A percentile compares a stretch with the other conserved stretches of the same genome.
These are phyloP conservation scores for Trichoderma koningii DNA, from an alignment of 2,329 filamentous ascomycete species.

Conservation along the genomic window DNA sequence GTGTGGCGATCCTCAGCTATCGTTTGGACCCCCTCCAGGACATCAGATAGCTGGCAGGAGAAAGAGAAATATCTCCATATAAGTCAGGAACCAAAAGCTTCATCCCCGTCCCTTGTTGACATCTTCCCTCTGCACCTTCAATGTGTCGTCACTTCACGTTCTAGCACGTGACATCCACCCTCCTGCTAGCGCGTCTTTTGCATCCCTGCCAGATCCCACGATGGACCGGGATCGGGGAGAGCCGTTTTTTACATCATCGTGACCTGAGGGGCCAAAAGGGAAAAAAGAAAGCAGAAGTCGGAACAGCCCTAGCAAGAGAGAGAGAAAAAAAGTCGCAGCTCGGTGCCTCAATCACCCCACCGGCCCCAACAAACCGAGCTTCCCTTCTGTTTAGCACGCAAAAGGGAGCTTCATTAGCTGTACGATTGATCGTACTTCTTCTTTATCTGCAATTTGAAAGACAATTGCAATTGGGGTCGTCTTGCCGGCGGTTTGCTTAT, in stretches of 20 bases:
- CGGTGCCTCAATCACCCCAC: slow-evolving; percentile 14
- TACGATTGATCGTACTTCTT: background rate
- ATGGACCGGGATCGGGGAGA: slow-evolving; percentile 15
- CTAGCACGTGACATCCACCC: slow-evolving; percentile 17
- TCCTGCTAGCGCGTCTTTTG: slow-evolving; percentile 17
- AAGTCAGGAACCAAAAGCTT: background rate
- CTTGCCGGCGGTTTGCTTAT: background rate
- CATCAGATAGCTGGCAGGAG: too few species aligned
- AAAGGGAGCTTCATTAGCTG: background rate
- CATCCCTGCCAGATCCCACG: slow-evolving; percentile 10
- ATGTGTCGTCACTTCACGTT: background rate
- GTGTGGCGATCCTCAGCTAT: too few species aligned
- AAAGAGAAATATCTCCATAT: too few species aligned
- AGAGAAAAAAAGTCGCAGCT: slow-evolving; percentile 15
- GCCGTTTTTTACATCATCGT: slow-evolving; percentile 27
- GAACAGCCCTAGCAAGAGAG: slow-evolving; percentile 14
- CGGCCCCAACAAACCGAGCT: background rate
- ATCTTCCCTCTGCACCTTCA: background rate
- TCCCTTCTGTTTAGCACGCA: background rate
- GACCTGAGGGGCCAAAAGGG: background rate
- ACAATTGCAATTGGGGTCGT: background rate
- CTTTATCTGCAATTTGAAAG: background rate
- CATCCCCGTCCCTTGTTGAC: background rate
- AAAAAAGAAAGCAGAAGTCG: background rate
- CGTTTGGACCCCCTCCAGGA: too few species aligned